Conservation (phyloP, 2,329 filamentous ascomycete species). For the Fusarium dlaminii region DNA sequence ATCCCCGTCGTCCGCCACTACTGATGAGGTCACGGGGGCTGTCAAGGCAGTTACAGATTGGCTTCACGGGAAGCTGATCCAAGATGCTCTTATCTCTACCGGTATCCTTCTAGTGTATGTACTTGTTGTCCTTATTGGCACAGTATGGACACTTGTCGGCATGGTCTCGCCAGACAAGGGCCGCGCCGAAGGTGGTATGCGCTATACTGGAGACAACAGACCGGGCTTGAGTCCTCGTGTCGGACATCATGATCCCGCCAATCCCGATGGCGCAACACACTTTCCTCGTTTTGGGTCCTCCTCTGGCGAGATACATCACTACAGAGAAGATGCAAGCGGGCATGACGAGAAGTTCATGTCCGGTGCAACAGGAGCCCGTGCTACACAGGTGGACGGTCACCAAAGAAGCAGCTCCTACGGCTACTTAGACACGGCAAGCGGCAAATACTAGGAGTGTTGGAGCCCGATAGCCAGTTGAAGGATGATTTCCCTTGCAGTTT, state of each 20-base stretch:
- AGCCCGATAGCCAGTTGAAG: slow-evolving; percentile 25
- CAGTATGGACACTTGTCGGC: slow-evolving; percentile 71
- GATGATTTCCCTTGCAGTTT: slow-evolving; percentile 24
- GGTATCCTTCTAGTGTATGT: slow-evolving; percentile 81
- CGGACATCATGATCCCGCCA: slow-evolving; percentile 34
- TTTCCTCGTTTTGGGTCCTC: slow-evolving; percentile 43
- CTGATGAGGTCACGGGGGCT: slow-evolving; percentile 83
- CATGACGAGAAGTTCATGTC: slow-evolving; percentile 45
- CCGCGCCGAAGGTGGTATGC: slow-evolving; percentile 62
- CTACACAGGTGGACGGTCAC: slow-evolving; percentile 42
- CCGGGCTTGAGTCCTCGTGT: slow-evolving; percentile 41
- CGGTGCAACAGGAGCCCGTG: slow-evolving; percentile 34
- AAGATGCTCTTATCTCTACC: slow-evolving; percentile 82
- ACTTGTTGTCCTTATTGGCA: slow-evolving; percentile 77
- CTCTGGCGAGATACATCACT: slow-evolving; percentile 33
- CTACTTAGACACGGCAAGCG: slow-evolving; percentile 44
- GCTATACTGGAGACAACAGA: slow-evolving; percentile 46
- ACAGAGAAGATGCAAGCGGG: slow-evolving; percentile 20
- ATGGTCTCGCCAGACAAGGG: slow-evolving; percentile 68
- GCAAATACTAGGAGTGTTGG: slow-evolving; percentile 39
- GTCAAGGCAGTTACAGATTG: slow-evolving; percentile 74
- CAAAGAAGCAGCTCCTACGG: slow-evolving; percentile 50
- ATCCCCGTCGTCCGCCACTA: slow-evolving; percentile 76
- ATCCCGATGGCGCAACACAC: slow-evolving; percentile 28
- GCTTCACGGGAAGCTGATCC: slow-evolving; percentile 73